phyloP scores from a whole-genome alignment of 1,284 basidiomycete genomes.

The Austropuccinia psidii region DNA sequence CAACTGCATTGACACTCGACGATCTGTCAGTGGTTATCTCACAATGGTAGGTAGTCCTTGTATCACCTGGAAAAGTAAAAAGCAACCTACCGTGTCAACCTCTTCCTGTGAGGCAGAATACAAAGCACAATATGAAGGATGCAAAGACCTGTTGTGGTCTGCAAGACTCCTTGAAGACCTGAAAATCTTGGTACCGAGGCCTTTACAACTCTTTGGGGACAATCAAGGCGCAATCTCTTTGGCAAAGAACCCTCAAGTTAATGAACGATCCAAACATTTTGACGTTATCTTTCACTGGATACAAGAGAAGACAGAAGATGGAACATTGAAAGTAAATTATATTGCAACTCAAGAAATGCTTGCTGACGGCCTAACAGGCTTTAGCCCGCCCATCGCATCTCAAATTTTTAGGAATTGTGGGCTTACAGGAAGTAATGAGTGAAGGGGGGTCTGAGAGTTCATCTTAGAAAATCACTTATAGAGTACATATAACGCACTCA shows the following conservation, averaged over 20 bases:
- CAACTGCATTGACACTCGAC: not conserved
- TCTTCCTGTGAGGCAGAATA: not conserved
- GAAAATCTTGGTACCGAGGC: too few relatives aligned
- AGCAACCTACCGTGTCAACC: not conserved
- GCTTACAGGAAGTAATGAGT: too few relatives aligned
- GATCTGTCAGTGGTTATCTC: not conserved
- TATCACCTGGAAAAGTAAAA: not conserved
- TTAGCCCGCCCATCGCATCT: too few relatives aligned
- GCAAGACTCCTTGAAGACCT: too few relatives aligned
- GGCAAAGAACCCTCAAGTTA: slow-evolving; percentile 46
- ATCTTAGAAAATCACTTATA: too few relatives aligned
- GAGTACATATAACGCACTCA: too few relatives aligned
- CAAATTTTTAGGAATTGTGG: too few relatives aligned
- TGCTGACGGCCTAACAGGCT: too few relatives aligned
- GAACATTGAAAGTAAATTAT: slow-evolving; percentile 46
- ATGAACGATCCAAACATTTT: slow-evolving; percentile 51
- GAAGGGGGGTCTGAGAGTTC: too few relatives aligned
- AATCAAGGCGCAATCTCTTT: slow-evolving; percentile 49
- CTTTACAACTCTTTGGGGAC: too few relatives aligned
- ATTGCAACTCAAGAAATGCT: slow-evolving; percentile 46
- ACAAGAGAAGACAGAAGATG: slow-evolving; percentile 47
- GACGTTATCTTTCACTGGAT: slow-evolving; percentile 50
- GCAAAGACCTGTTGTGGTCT: not conserved
- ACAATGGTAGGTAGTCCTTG: not conserved
- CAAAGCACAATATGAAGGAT: not conserved